Evolutionary conservation across 371 early-diverging fungal genomes (phyloP).

Genomic region (Mortierella sp.): DNA sequence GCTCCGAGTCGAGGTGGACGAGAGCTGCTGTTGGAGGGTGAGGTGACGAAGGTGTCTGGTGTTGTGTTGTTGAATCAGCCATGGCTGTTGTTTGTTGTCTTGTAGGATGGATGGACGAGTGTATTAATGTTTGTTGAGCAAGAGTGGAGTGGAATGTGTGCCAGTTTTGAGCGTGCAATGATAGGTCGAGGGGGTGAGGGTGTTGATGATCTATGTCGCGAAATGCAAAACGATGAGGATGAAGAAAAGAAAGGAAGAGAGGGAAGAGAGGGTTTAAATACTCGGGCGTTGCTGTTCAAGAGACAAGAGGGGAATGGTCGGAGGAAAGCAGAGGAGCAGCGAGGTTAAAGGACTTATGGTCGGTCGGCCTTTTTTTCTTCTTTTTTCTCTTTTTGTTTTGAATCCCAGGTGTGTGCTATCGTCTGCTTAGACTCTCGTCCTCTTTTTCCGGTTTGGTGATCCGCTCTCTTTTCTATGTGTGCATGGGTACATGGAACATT

Average conservation of each 20-base stretch:
- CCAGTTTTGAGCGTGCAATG: background rate
- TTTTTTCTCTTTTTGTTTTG: background rate
- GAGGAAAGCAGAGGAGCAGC: background rate
- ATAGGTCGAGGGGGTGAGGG: background rate
- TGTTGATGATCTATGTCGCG: background rate
- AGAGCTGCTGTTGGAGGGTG: background rate
- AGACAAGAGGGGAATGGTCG: background rate
- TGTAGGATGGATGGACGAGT: background rate
- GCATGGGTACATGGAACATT: background rate
- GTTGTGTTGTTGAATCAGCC: slow-evolving; percentile 11
- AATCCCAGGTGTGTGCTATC: slow-evolving; percentile 1
- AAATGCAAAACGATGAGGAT: slow-evolving; percentile 3
- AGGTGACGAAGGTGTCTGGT: background rate
- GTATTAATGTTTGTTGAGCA: background rate
- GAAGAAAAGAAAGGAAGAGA: slow-evolving; percentile 6
- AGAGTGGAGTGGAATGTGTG: background rate
- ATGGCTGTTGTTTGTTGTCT: background rate
- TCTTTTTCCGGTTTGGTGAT: background rate
- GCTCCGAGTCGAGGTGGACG: slow-evolving; percentile 25
- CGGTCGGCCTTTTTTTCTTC: background rate
- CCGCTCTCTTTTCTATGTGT: background rate
- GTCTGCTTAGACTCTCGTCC: background rate
- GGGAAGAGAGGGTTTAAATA: slow-evolving; percentile 3
- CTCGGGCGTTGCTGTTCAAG: background rate
- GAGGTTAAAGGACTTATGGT: background rate